phyloP scores from a whole-genome alignment of 1,284 basidiomycete genomes.

The Gymnopus androsaceus region DNA sequence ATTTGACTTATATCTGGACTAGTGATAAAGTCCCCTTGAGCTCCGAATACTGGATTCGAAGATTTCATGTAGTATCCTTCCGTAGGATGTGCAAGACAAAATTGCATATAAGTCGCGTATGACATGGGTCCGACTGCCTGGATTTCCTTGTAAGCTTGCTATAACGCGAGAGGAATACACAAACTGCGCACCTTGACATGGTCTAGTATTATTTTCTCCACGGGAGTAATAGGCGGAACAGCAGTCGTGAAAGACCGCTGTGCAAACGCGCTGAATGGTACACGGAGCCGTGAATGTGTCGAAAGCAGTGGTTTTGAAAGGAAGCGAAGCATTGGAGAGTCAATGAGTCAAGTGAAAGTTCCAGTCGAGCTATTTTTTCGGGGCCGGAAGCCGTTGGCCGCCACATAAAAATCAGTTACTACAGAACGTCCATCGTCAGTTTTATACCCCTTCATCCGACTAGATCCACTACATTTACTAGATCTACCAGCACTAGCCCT shows the following conservation, averaged over 20 bases:
- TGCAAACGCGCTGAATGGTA: background rate
- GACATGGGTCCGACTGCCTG: constrained; percentile 88
- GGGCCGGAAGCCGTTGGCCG: background rate
- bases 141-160: background rate
- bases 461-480: too few species aligned
- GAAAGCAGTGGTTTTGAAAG: background rate
- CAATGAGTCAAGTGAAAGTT: background rate
- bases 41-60: constrained; percentile 77
- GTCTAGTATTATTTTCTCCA: constrained; percentile 15
- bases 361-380: background rate
- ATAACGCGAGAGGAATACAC: background rate
- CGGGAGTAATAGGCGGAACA: constrained; percentile 4
- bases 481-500: too few species aligned
- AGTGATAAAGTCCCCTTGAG: constrained; percentile 92
- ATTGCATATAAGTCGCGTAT: constrained; percentile 85
- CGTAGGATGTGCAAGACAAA: constrained; percentile 84
- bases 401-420: background rate
- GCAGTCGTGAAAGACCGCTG: background rate
- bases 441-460: background rate
- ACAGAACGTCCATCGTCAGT: background rate
- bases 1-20: constrained; percentile 96
- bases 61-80: constrained; percentile 89
- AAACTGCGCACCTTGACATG: constrained; percentile 11
- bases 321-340: background rate
- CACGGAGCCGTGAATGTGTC: background rate